phyloP scores from a whole-genome alignment of 208 protist genomes.

The Trypanosoma melophagium region DNA sequence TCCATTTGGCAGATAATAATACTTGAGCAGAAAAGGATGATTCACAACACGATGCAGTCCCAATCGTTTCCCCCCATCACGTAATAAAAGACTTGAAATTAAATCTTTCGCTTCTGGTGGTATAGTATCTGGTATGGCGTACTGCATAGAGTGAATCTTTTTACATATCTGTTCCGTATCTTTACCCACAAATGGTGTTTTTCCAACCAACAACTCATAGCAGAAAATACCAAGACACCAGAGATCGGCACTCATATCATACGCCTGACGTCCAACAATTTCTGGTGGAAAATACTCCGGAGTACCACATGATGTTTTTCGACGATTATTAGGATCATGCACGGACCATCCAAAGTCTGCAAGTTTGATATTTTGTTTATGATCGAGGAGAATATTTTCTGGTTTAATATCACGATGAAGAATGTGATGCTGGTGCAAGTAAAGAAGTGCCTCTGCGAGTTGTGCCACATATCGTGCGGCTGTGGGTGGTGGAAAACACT shows the following conservation, averaged over 20 bases:
- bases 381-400: slow-evolving; percentile 92
- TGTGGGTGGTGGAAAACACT: slow-evolving; percentile 79
- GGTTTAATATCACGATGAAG: slow-evolving; percentile 97
- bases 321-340: slow-evolving; percentile 92
- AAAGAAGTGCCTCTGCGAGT: slow-evolving; percentile 94
- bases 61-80: slow-evolving; percentile 73
- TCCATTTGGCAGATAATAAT: slow-evolving; percentile 87
- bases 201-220: slow-evolving; percentile 96
- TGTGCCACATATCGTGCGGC: slow-evolving; percentile 92
- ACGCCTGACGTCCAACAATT: slow-evolving; percentile 92
- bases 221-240: slow-evolving; percentile 97
- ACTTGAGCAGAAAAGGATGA: slow-evolving; percentile 88
- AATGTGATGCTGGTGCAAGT: slow-evolving; percentile 97
- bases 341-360: slow-evolving; percentile 99
- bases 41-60: slow-evolving; percentile 77
- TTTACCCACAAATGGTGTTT: slow-evolving; percentile 92
- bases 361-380: slow-evolving; percentile 97
- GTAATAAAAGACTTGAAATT: slow-evolving; percentile 71
- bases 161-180: slow-evolving; percentile 88
- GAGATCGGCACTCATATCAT: slow-evolving; percentile 92
- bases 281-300: slow-evolving; percentile 99
- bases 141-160: slow-evolving; percentile 91
- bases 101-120: slow-evolving; percentile 89
- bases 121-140: slow-evolving; percentile 81
- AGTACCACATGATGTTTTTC: slow-evolving; percentile 96